Conservation (phyloP, 202 grass and related monocot species). For the Brachypodium distachyon region DNA sequence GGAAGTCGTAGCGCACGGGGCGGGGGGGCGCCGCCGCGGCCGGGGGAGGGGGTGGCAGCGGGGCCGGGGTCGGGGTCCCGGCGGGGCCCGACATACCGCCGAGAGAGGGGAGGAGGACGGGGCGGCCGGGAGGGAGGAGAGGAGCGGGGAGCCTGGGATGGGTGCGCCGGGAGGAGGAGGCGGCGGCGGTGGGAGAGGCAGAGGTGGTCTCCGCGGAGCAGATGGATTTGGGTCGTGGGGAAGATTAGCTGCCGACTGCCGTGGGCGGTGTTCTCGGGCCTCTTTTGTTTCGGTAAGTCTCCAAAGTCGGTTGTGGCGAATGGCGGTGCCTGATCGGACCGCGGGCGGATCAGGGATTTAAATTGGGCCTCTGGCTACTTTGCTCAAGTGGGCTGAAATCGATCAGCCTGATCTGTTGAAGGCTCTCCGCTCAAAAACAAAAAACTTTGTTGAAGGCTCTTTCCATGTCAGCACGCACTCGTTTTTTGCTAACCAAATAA, state of each 20-base stretch:
- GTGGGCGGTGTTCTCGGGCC: background rate
- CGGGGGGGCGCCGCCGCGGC: conserved; percentile 26
- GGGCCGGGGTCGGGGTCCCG: conserved; percentile 18
- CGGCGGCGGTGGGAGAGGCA: conserved; percentile 30
- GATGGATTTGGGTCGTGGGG: background rate
- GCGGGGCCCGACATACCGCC: conserved; percentile 38
- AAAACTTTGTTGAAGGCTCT: no score
- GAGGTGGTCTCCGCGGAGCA: background rate
- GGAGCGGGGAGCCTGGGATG: background rate
- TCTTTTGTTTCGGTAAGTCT: background rate
- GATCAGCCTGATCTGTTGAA: no score
- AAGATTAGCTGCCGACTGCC: background rate
- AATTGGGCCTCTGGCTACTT: no score
- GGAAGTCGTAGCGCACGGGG: conserved; percentile 67
- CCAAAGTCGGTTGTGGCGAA: background rate
- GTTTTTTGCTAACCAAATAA: no score
- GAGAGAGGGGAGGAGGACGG: conserved; percentile 8
- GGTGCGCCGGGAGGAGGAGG: conserved; percentile 19
- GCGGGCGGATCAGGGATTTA: no score
- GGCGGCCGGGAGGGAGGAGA: conserved; percentile 11
- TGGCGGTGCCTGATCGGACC: background rate
- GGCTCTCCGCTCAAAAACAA: no score
- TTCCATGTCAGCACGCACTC: no score
- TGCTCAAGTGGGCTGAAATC: no score
- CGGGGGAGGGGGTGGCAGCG: conserved; percentile 17